Conservation (phyloP, 805 yeast genomes). For the Torulaspora maleeae region DNA sequence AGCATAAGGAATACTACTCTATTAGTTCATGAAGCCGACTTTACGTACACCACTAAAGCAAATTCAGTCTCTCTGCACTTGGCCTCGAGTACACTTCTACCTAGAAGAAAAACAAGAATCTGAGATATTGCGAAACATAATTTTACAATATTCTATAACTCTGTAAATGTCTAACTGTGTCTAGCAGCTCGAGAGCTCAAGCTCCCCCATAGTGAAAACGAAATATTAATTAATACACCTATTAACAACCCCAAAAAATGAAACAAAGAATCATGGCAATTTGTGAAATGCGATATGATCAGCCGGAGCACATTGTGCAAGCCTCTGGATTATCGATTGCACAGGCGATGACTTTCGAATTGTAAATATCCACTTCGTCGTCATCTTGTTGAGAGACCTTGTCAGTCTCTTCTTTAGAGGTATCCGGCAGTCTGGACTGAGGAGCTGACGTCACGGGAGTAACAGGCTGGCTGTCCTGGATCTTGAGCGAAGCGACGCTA, state of each 20-base stretch:
- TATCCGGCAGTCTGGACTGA: conserved; percentile 36
- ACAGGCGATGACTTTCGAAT: conserved; percentile 92
- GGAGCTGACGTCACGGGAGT: conserved; percentile 28
- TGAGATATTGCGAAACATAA: background rate
- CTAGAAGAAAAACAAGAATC: background rate
- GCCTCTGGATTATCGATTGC: conserved; percentile 96
- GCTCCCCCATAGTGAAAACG: conserved; percentile 4
- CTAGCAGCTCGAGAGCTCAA: conserved; percentile 3
- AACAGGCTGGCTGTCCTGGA: conserved; percentile 32
- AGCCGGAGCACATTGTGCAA: conserved; percentile 99
- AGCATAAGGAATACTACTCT: no score
- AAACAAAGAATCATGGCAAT: conserved; percentile 1
- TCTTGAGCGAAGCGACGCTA: conserved; percentile 42
- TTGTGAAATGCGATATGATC: conserved; percentile 17
- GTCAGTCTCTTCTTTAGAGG: conserved; percentile 38
- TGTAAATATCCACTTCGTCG: conserved; percentile 66
- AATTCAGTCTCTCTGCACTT: no score
- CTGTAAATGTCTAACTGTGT: background rate
- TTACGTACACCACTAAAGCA: no score
- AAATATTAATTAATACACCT: conserved; percentile 9
- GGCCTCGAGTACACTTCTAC: no score
- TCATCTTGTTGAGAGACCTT: conserved; percentile 24
- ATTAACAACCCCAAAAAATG: conserved; percentile 11
- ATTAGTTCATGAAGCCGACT: no score
- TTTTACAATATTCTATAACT: background rate